These are phyloP conservation scores for Beta macrorhiza DNA, from an alignment of 179 eudicot genomes.

Conservation along the genomic window DNA sequence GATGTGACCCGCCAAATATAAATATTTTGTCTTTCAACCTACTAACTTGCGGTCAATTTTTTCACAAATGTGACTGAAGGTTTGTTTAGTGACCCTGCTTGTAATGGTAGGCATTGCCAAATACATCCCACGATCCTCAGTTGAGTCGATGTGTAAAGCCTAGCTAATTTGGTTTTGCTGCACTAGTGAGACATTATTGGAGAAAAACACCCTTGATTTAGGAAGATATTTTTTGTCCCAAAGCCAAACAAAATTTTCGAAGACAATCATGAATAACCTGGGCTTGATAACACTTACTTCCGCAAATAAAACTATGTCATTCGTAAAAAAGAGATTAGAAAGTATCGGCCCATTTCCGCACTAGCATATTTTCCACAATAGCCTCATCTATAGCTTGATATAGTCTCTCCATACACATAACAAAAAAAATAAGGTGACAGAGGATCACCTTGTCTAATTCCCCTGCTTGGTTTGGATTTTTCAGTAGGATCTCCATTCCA, in stretches of 20 bases:
- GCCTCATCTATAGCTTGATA: neutral
- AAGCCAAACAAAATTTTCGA: neutral
- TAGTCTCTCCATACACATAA: neutral
- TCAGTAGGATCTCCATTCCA: too few relatives aligned
- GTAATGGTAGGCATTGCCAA: neutral
- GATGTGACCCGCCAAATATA: neutral
- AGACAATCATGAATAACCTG: neutral
- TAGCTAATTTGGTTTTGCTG: neutral
- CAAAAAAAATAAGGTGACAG: too few relatives aligned
- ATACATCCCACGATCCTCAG: neutral
- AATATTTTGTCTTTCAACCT: too few relatives aligned
- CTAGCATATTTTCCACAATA: too few relatives aligned
- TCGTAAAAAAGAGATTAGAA: too few relatives aligned
- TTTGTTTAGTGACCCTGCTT: too few relatives aligned
- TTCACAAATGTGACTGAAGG: too few relatives aligned
- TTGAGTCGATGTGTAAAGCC: neutral
- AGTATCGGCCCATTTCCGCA: neutral
- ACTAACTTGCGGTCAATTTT: too few relatives aligned
- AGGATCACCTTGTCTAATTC: too few relatives aligned
- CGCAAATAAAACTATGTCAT: neutral
- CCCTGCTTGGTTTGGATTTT: too few relatives aligned
- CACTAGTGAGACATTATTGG: neutral
- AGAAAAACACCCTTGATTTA: neutral
- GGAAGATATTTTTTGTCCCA: neutral
- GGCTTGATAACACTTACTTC: neutral